Evolutionary conservation across 192 early-diverging fungal species (phyloP).

Genomic region (Podila clonocystis): DNA sequence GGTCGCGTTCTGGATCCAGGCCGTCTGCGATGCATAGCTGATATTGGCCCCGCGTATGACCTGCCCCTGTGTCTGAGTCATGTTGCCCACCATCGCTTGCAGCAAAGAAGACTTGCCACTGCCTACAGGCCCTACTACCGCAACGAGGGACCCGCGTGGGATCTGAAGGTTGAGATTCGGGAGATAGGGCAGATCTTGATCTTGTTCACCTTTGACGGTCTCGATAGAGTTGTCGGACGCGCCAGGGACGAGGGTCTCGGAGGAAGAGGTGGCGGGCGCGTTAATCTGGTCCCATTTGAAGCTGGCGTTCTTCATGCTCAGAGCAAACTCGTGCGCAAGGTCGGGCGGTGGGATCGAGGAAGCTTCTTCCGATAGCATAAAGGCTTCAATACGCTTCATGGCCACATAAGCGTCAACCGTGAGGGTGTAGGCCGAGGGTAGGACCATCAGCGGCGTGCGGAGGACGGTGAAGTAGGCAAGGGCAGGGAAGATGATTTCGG

Average conservation of each 20-base stretch:
- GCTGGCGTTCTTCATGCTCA: conserved; percentile 50
- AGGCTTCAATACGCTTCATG: conserved; percentile 39
- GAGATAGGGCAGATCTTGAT: conserved; percentile 12
- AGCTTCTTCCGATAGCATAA: conserved; percentile 38
- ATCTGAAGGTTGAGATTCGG: conserved; percentile 40
- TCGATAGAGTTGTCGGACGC: not conserved
- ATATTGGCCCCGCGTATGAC: conserved; percentile 33
- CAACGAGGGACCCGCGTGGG: conserved; percentile 41
- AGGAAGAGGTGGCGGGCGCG: not conserved
- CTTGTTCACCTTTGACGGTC: not conserved
- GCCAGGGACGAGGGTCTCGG: not conserved
- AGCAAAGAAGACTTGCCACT: conserved; percentile 67
- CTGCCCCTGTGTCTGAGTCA: conserved; percentile 33
- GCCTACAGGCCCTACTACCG: conserved; percentile 65
- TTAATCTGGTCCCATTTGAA: conserved; percentile 32
- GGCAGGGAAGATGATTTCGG: conserved; percentile 14
- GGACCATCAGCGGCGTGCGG: conserved; percentile 35
- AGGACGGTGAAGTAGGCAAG: conserved; percentile 41
- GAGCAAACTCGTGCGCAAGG: conserved; percentile 42
- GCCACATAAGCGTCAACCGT: conserved; percentile 42
- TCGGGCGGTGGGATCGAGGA: conserved; percentile 30
- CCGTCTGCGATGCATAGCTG: conserved; percentile 73
- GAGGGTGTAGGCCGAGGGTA: conserved; percentile 31
- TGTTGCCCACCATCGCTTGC: conserved; percentile 63
- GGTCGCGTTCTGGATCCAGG: conserved; percentile 72